Conservation (phyloP, 192 early-diverging fungal genomes). For the Chytriomyces sp. region DNA sequence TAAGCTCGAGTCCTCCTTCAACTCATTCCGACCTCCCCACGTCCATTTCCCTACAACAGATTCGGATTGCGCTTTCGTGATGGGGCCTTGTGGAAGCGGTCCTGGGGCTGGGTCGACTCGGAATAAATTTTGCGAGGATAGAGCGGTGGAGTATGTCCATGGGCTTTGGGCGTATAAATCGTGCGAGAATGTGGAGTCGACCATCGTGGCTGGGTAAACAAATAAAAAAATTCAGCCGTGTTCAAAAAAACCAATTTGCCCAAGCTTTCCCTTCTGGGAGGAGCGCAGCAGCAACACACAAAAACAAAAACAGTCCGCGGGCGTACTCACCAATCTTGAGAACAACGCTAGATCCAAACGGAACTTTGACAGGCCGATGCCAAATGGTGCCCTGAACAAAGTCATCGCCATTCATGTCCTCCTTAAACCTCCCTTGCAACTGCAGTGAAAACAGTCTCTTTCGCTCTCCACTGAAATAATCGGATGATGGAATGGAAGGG, state of each 20-base stretch:
- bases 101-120: neutral
- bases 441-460: constrained; percentile 64
- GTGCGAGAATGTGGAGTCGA: constrained; percentile 24
- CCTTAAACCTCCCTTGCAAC: constrained; percentile 62
- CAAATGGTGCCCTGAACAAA: constrained; percentile 68
- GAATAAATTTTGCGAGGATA: constrained; percentile 13
- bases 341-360: constrained; percentile 57
- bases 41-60: constrained; percentile 38
- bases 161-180: constrained; percentile 5
- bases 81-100: constrained; percentile 1
- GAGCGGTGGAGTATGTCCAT: constrained; percentile 12
- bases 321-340: constrained; percentile 60
- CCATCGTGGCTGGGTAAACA: constrained; percentile 4
- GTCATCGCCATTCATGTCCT: constrained; percentile 9
- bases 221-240: constrained; percentile 47
- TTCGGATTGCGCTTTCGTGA: neutral
- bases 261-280: no score
- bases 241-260: constrained; percentile 40
- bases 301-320: neutral
- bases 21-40: constrained; percentile 39
- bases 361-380: constrained; percentile 58
- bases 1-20: constrained; percentile 34
- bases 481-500: constrained; percentile 29
- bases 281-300: no score
- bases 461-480: constrained; percentile 49